Conservation (phyloP, 805 yeast genomes). For the Kodamaea kaohsiungensis region DNA sequence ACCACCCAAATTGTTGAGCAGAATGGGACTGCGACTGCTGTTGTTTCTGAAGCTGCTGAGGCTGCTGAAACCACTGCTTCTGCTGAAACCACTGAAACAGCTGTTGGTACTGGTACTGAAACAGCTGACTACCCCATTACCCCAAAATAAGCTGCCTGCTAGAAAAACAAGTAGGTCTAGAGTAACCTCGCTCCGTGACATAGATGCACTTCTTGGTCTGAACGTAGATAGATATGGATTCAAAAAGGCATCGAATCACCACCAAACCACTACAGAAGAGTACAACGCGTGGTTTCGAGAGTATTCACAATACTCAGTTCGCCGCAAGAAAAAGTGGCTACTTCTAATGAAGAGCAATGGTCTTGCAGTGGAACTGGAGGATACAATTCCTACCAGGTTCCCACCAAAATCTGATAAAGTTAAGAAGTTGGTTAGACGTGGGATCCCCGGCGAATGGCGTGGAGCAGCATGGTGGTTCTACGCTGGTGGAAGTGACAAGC, state of each 20-base stretch:
- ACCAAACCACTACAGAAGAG: conserved; percentile 46
- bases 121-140: not conserved
- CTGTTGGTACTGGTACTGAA: conserved; percentile 3
- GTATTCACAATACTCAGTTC: conserved; percentile 61
- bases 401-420: conserved; percentile 80
- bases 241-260: conserved; percentile 58
- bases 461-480: conserved; percentile 97
- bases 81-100: conserved; percentile 1
- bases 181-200: not conserved
- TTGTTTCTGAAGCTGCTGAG: conserved; percentile 3
- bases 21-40: conserved; percentile 4
- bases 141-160: not conserved
- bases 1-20: not conserved
- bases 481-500: conserved; percentile 77
- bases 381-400: conserved; percentile 56
- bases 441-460: conserved; percentile 96
- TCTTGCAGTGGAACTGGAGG: conserved; percentile 40
- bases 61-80: conserved; percentile 1
- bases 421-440: conserved; percentile 81
- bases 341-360: conserved; percentile 68
- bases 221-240: conserved; percentile 80
- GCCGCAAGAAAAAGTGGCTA: conserved; percentile 79
- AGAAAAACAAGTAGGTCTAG: not conserved
- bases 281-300: conserved; percentile 76
- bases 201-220: not conserved